A percentile compares a stretch with the other conserved stretches of the same genome.
Evolutionary conservation across 441 rosid genomes (phyloP).

Genomic region (Raphanus hybrid): DNA sequence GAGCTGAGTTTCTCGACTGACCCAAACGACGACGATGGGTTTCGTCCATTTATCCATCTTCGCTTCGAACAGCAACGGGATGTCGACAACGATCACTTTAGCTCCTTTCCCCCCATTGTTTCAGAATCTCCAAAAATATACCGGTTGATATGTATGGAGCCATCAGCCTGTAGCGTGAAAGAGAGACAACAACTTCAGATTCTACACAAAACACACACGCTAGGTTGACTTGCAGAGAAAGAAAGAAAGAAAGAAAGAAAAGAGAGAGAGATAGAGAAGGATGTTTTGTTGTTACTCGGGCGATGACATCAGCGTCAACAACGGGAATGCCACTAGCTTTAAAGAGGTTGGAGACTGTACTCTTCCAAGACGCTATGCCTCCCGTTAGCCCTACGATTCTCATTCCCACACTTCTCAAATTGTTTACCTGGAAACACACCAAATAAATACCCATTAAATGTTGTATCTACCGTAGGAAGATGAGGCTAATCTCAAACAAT

Average conservation of each 20-base stretch:
- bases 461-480: neutral
- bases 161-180: conserved; percentile 38
- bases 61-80: conserved; percentile 66
- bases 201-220: conserved; percentile 45
- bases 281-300: conserved; percentile 47
- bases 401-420: neutral
- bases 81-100: conserved; percentile 35
- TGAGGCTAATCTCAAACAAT: no score
- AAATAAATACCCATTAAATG: neutral
- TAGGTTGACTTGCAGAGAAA: no score
- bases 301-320: conserved; percentile 41
- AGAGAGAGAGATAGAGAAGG: conserved; percentile 1
- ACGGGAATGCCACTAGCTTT: conserved; percentile 66
- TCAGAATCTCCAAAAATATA: conserved; percentile 61
- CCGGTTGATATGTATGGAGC: conserved; percentile 75
- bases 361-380: conserved; percentile 90
- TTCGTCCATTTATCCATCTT: conserved; percentile 81
- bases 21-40: conserved; percentile 55
- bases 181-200: conserved; percentile 30
- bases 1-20: conserved; percentile 39
- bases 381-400: conserved; percentile 79
- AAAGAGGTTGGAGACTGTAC: conserved; percentile 84
- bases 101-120: conserved; percentile 64
- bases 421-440: no score
- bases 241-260: neutral